These are phyloP conservation scores for Leishmania martiniquensis DNA, from an alignment of 208 protist species.

Conservation along the genomic window DNA sequence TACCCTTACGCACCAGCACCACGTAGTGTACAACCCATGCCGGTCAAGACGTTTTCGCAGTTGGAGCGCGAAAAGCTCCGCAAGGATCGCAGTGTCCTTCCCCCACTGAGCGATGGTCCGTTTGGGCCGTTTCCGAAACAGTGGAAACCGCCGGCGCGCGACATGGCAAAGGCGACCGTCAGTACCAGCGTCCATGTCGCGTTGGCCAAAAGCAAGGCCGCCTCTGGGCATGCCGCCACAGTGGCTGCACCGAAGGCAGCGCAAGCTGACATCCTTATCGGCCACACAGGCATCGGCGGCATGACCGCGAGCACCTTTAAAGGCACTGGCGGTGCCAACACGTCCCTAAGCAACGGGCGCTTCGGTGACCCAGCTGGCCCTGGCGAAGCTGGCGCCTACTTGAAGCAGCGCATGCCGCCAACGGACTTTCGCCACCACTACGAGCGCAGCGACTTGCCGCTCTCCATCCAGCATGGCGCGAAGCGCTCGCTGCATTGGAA, in stretches of 20 bases:
- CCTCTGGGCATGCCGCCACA: not conserved
- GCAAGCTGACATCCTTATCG: constrained; percentile 48
- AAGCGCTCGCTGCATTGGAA: constrained; percentile 96
- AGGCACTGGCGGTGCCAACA: constrained; percentile 35
- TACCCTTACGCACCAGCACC: not conserved
- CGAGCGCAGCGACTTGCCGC: constrained; percentile 97
- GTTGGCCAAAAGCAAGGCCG: constrained; percentile 29
- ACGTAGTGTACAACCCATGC: constrained; percentile 3
- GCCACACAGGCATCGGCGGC: constrained; percentile 81
- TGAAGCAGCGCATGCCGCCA: constrained; percentile 77
- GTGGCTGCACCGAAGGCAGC: constrained; percentile 16
- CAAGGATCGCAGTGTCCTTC: constrained; percentile 69
- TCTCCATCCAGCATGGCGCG: constrained; percentile 95
- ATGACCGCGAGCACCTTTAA: constrained; percentile 89
- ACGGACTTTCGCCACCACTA: constrained; percentile 98
- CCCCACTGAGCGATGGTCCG: constrained; percentile 80
- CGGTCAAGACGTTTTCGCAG: constrained; percentile 60
- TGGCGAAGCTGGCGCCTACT: constrained; percentile 67
- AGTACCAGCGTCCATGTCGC: constrained; percentile 18
- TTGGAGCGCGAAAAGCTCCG: constrained; percentile 60
- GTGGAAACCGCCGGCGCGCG: constrained; percentile 26
- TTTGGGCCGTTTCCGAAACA: constrained; percentile 83
- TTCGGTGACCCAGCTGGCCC: constrained; percentile 81
- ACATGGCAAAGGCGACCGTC: constrained; percentile 45
- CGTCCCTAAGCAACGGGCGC: constrained; percentile 58